These are phyloP conservation scores for Thuja plicata DNA, from an alignment of 83 land plant species.

Conservation along the genomic window DNA sequence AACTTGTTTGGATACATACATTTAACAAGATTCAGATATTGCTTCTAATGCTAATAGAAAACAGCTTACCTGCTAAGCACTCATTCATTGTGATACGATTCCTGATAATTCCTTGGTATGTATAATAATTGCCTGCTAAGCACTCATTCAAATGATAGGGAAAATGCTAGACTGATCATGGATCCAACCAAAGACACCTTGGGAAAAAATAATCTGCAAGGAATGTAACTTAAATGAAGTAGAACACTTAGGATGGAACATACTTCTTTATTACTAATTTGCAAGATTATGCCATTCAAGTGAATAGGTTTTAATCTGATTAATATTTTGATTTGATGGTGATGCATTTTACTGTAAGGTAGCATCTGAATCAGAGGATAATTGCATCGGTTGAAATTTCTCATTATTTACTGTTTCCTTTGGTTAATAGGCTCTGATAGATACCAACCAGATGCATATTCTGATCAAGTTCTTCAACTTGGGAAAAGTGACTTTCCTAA, in stretches of 20 bases:
- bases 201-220: neutral
- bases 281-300: neutral
- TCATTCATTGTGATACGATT: neutral
- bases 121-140: neutral
- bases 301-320: neutral
- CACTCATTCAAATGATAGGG: neutral
- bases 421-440: conserved; percentile 79
- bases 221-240: neutral
- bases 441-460: conserved; percentile 88
- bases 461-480: conserved; percentile 92
- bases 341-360: neutral
- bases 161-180: neutral
- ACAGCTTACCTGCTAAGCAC: neutral
- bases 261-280: neutral
- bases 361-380: neutral
- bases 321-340: neutral
- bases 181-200: neutral
- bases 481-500: conserved; percentile 98
- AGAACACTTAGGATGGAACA: neutral
- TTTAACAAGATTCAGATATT: conserved; percentile 89
- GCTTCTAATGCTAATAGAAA: neutral
- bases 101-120: neutral
- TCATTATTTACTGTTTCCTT: neutral
- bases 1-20: conserved; percentile 43
- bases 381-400: neutral